Evolutionary conservation across 208 protist species (phyloP), one percentile per base, ranked within the genome.

Genomic region (Spongospora subterranea): DNA sequence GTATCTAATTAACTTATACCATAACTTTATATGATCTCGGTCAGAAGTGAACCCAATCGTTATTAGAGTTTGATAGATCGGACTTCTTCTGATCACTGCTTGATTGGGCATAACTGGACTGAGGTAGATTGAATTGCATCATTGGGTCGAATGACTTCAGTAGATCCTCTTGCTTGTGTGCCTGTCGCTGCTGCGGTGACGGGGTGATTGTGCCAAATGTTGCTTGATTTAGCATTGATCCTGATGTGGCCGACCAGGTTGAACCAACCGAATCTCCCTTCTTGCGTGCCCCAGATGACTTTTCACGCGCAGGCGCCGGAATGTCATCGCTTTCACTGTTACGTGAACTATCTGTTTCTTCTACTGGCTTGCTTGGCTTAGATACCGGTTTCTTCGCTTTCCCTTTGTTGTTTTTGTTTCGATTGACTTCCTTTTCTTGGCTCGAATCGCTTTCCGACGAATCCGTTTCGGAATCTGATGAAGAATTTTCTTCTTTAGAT

Each of bases 401-500:
- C 17, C 71, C 24, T 60, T 24, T 60, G 6, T 24, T 6, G 50
- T 60, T 6, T 29, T 24, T 6, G 24, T 60, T 60, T 60, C 13
- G 50, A 60, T 6, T 60, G 13, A 24, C 13, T 24, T 60, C 24
- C 50, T 6, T 6, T 60, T 60, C 50, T 24, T 6, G 50, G 50
- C 24, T 24, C 13, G 6, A 6, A 24, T 60, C 50, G 13, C 35
- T 35, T 82, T 35, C 71, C 71, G 71, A 82, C n/a, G 71, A 82
- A 43, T 6, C 6, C 71, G 17, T n/a, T 35, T 6, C 11, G 40
- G 17, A 39, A 6, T 6, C n/a, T n/a, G 71, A 82, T 82, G 71
- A 43, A 6, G 54, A 65, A 40, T 13, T 82, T 82, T 82, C 71
- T 82, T 82, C 71, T 82, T 82, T n/a, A 43, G 11, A 17, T 82